Percentiles rank a stretch among this genome's conserved stretches.
phyloP scores from a whole-genome alignment of 306 rosid genomes.

The Pyrus betulifolia region DNA sequence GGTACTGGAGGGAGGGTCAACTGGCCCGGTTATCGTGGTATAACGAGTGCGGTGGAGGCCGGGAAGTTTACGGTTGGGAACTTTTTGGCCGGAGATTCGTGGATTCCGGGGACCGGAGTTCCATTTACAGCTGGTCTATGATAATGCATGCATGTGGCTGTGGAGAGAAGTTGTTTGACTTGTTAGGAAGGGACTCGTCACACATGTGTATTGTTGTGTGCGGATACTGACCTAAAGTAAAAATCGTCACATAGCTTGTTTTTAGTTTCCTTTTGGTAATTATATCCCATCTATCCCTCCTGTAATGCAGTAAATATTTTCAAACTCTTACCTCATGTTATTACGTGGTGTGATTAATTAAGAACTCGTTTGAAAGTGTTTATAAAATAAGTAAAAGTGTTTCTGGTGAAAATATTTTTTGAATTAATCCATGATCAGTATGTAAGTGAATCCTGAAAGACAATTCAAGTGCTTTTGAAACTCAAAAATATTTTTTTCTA shows the following conservation, averaged over 20 bases:
- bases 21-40: conserved; percentile 57
- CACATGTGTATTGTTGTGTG: background rate
- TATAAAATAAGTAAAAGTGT: too few relatives aligned
- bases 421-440: too few relatives aligned
- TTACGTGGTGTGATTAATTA: too few relatives aligned
- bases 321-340: too few relatives aligned
- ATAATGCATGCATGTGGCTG: background rate
- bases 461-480: too few relatives aligned
- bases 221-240: background rate
- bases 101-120: conserved; percentile 54
- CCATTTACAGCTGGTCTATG: conserved; percentile 51
- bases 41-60: conserved; percentile 38
- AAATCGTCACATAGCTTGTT: background rate
- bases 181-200: background rate
- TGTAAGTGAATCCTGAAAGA: too few relatives aligned
- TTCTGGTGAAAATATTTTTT: too few relatives aligned
- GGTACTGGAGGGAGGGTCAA: conserved; percentile 49
- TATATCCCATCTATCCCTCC: background rate
- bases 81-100: conserved; percentile 45
- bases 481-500: too few relatives aligned
- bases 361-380: too few relatives aligned
- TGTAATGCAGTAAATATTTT: background rate
- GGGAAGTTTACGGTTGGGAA: conserved; percentile 43
- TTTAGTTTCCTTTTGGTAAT: background rate
- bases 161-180: background rate